Base-by-base conservation (phyloP, 108 stramenopile genomes). In the Pseudonitzschia multiseries region DNA sequence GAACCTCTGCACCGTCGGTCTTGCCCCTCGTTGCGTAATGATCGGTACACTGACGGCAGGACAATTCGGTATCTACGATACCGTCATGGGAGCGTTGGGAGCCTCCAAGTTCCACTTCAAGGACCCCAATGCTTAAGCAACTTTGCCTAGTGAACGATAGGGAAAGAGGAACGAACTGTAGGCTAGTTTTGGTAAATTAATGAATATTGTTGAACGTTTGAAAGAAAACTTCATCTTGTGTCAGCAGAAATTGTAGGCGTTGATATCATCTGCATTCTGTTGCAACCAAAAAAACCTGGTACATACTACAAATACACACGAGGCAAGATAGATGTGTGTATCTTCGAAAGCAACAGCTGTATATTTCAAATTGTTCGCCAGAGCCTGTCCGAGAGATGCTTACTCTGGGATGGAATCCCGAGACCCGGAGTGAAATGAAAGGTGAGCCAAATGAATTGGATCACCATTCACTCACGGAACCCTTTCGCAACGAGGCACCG, bases 21-120 rank as follows among this genome's bases (percentile, higher is more conserved):
- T 99, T 64, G 71, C 82, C 64, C 94, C 97, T 64, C 94, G 99
- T 84, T 98, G 97, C 81, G 90, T 99, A 74, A 98, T 99, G 99
- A 98, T 98, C 84, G 99, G 99, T 76, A 96, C 96, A 57, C 92
- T 99, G 57, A 98, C 97, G 33, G 99, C 97, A 57, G 97, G 97
- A 73, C 99, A 99, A 86, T 99, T 98, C 90, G 96, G 96, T 80
- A 97, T 99, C 85, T 99, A 96, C 84, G 99, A 99, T 83, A 94
- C 92, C 48, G 96, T 99, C 69, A 99, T 98, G 97, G 77, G 70
- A 66, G 86, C 93, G 12, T 86, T 96, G 75, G 98, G 98, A 54
- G 98, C 98, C 44, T 82, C 82, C 51, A 99, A 99, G 81, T 99
- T 94, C 96, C 96, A 97, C 93, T 99, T 99, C 89, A 81, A 89